Percentiles rank a stretch among this genome's conserved stretches.
These are phyloP conservation scores for Stromatinia cepivora DNA, from an alignment of 2,329 filamentous ascomycete genomes.

Conservation along the genomic window DNA sequence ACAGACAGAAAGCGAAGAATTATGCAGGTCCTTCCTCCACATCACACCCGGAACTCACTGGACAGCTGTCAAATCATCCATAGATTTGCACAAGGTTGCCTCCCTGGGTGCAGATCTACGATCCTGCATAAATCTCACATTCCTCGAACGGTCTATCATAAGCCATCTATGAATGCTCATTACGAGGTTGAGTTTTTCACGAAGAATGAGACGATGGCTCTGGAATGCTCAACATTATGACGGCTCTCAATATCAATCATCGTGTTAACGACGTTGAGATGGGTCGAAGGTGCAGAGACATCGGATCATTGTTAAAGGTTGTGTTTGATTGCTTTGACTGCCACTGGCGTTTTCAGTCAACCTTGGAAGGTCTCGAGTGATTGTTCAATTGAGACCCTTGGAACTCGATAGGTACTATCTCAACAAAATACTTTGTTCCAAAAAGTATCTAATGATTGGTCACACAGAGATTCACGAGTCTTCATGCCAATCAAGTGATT, in stretches of 20 bases:
- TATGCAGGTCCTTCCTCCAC: slow-evolving; percentile 20
- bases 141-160: slow-evolving; percentile 12
- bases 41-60: background rate
- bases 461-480: background rate
- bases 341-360: background rate
- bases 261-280: background rate
- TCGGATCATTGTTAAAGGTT: background rate
- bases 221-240: slow-evolving; percentile 20
- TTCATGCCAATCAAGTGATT: slow-evolving; percentile 10
- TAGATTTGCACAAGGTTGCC: slow-evolving; percentile 17
- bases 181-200: slow-evolving; percentile 3
- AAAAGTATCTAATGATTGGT: background rate
- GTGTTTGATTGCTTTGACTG: background rate
- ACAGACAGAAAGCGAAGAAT: slow-evolving; percentile 4
- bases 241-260: background rate
- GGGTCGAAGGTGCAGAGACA: slow-evolving; percentile 1
- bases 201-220: slow-evolving; percentile 18
- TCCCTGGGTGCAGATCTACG: slow-evolving; percentile 17
- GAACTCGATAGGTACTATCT: background rate
- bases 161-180: slow-evolving; percentile 9
- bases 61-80: slow-evolving; percentile 8
- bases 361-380: background rate
- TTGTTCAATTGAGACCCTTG: slow-evolving; percentile 10
- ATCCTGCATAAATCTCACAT: slow-evolving; percentile 20
- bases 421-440: slow-evolving; percentile 15